Conservation (phyloP, 2,329 filamentous ascomycete species). For the Colletotrichum euphorbiae region DNA sequence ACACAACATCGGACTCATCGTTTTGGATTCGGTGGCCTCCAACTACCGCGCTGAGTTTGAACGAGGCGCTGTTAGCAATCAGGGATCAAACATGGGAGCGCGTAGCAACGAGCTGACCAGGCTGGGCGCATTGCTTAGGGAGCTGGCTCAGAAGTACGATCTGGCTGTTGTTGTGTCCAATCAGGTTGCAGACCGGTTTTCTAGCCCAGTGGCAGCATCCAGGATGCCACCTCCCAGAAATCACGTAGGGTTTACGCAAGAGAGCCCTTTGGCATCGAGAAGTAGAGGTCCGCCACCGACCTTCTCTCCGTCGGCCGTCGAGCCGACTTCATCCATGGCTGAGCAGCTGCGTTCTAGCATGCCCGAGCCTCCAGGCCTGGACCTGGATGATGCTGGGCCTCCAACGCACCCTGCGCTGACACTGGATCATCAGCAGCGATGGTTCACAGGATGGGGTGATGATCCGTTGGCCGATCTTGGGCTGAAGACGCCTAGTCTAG, state of each 20-base stretch:
- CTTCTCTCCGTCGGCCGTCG: slow-evolving; percentile 44
- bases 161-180: slow-evolving; percentile 93
- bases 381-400: slow-evolving; percentile 60
- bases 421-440: slow-evolving; percentile 90
- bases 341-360: slow-evolving; percentile 51
- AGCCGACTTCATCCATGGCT: slow-evolving; percentile 56
- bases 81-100: slow-evolving; percentile 73
- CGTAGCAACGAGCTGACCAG: slow-evolving; percentile 82
- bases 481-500: slow-evolving; percentile 87
- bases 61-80: slow-evolving; percentile 57
- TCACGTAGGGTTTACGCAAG: slow-evolving; percentile 48
- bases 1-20: slow-evolving; percentile 81
- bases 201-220: slow-evolving; percentile 42
- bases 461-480: slow-evolving; percentile 59
- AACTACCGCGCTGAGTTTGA: slow-evolving; percentile 96
- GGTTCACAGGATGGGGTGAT: slow-evolving; percentile 97
- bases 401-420: slow-evolving; percentile 67
- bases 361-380: slow-evolving; percentile 50
- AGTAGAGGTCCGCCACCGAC: slow-evolving; percentile 48
- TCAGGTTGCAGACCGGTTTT: slow-evolving; percentile 92
- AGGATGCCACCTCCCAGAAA: slow-evolving; percentile 41
- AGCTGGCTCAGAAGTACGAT: slow-evolving; percentile 78
- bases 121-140: slow-evolving; percentile 79
- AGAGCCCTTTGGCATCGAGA: slow-evolving; percentile 63
- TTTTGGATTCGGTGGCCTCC: slow-evolving; percentile 92